Evolutionary conservation across 2,329 filamentous ascomycete species (phyloP).

Genomic region (Acephala macrosclerotiorum): DNA sequence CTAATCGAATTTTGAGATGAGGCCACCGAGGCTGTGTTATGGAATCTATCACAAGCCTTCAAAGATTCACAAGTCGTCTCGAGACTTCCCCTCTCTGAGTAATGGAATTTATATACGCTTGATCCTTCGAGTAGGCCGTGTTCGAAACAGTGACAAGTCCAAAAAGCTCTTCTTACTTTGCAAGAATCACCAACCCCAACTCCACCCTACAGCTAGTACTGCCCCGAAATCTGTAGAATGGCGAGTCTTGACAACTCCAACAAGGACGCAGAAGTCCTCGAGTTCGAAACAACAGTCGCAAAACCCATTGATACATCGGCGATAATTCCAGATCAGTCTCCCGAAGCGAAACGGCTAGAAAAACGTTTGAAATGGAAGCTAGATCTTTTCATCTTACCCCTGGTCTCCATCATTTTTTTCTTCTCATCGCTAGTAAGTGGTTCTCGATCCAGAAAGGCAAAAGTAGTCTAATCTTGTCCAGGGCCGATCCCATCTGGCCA

Average conservation of each 20-base stretch:
- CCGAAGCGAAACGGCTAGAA: background rate
- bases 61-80: background rate
- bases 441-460: background rate
- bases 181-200: background rate
- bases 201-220: no score
- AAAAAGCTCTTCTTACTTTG: background rate
- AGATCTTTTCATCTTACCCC: background rate
- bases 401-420: background rate
- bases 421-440: background rate
- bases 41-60: background rate
- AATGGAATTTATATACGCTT: background rate
- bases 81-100: background rate
- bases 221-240: no score
- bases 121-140: background rate
- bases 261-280: background rate
- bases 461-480: background rate
- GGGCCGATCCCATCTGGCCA: background rate
- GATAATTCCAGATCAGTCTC: background rate
- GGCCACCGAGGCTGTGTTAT: background rate
- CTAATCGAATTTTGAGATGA: background rate
- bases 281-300: background rate
- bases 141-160: background rate
- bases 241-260: background rate
- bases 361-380: background rate
- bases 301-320: background rate